Evolutionary conservation across 2,329 filamentous ascomycete genomes (phyloP).

Genomic region (Ascochyta lentis): DNA sequence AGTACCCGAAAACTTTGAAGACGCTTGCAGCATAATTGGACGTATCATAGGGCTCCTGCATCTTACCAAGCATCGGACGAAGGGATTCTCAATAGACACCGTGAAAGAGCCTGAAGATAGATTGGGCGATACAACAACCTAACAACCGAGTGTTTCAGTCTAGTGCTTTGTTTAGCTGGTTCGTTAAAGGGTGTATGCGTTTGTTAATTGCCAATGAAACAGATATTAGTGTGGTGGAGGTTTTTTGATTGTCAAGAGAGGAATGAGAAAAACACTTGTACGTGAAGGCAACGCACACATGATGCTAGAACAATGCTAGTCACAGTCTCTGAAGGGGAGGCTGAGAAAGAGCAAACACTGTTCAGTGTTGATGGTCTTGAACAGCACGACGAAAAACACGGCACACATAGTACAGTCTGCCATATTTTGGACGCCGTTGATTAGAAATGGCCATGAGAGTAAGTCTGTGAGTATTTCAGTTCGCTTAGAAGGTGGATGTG

Average conservation of each 20-base stretch:
- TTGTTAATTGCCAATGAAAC: neutral
- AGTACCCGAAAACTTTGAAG: neutral
- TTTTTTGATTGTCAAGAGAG: neutral
- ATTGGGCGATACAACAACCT: neutral
- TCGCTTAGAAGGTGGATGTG: too few species aligned
- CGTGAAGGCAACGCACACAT: neutral
- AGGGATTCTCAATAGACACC: neutral
- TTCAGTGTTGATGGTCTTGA: neutral
- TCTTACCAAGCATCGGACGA: neutral
- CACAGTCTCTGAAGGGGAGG: neutral
- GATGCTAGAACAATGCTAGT: neutral
- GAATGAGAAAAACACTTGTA: neutral
- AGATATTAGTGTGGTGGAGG: neutral
- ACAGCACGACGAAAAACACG: neutral
- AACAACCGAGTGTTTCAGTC: too few species aligned
- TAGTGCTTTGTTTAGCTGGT: too few species aligned
- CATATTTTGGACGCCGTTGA: too few species aligned
- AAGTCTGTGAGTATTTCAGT: too few species aligned
- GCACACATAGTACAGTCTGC: too few species aligned
- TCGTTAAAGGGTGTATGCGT: too few species aligned
- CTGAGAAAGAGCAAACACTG: neutral
- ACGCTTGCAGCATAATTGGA: neutral
- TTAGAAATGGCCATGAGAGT: too few species aligned
- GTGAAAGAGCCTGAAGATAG: neutral
- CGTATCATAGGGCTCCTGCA: neutral